Evolutionary conservation across 805 yeast species (phyloP).

Genomic region (Tetrapisispora taiwanensis): DNA sequence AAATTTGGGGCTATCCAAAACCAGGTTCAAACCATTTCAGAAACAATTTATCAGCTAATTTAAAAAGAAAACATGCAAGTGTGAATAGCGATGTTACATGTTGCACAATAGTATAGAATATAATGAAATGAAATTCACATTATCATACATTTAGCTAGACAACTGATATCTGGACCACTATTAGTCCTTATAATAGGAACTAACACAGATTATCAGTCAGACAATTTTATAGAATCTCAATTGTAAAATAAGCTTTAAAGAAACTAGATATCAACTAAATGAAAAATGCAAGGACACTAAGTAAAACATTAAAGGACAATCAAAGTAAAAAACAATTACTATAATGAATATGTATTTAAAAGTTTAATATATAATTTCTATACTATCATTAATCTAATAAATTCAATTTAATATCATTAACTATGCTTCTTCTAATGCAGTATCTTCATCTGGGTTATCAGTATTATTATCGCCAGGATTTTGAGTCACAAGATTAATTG

Average conservation of each 20-base stretch:
- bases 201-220: too few relatives aligned
- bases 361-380: too few relatives aligned
- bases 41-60: conserved; percentile 7
- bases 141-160: too few relatives aligned
- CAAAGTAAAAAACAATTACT: background rate
- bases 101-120: conserved; percentile 29
- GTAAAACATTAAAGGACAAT: background rate
- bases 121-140: too few relatives aligned
- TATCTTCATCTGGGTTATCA: conserved; percentile 24
- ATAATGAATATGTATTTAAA: too few relatives aligned
- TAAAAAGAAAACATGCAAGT: background rate
- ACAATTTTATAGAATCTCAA: too few relatives aligned
- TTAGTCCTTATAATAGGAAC: too few relatives aligned
- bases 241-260: too few relatives aligned
- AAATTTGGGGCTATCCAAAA: conserved; percentile 32
- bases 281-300: background rate
- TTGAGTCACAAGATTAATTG: conserved; percentile 6
- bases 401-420: background rate
- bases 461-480: conserved; percentile 16
- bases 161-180: too few relatives aligned
- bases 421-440: conserved; percentile 8
- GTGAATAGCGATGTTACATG: conserved; percentile 15
- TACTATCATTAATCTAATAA: background rate
- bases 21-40: conserved; percentile 34
- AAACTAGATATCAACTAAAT: too few relatives aligned